phyloP scores from a whole-genome alignment of 495 filamentous ascomycete genomes.

The Alectoria sarmentosa region DNA sequence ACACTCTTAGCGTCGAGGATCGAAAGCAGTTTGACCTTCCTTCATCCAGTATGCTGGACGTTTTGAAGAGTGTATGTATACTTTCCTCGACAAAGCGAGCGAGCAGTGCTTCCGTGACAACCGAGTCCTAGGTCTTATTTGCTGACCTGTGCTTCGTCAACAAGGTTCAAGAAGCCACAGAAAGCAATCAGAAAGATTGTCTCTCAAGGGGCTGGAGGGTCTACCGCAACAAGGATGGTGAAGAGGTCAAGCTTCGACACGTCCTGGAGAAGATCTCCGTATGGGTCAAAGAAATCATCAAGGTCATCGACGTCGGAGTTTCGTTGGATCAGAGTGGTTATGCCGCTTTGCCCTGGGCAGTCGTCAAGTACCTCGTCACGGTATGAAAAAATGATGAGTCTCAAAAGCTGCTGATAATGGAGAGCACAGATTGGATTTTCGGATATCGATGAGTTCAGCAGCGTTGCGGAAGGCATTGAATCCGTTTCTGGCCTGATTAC shows the following conservation, averaged over 20 bases:
- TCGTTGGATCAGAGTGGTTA: background rate
- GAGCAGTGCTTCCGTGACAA: background rate
- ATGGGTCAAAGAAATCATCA: slow-evolving; percentile 8
- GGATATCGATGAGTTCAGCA: background rate
- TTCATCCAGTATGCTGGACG: background rate
- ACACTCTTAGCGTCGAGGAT: background rate
- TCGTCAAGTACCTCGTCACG: background rate
- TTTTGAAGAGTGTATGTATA: background rate
- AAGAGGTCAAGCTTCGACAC: slow-evolving; percentile 12
- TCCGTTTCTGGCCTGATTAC: background rate
- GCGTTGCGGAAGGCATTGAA: background rate
- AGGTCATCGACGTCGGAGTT: slow-evolving; percentile 4
- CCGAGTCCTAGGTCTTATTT: background rate
- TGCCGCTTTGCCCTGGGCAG: slow-evolving; percentile 11
- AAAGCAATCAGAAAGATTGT: background rate
- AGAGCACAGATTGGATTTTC: background rate
- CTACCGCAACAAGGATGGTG: slow-evolving; percentile 7
- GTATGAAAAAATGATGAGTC: background rate
- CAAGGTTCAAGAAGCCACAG: slow-evolving; percentile 1
- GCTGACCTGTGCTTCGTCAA: background rate
- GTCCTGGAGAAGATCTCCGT: slow-evolving; percentile 5
- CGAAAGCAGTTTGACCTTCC: background rate
- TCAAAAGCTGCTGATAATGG: background rate
- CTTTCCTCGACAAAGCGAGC: background rate
- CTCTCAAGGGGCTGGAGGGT: background rate